Evolutionary conservation across 108 stramenopile species (phyloP), one percentile per base, ranked within the genome.

Genomic region (Skeletonema menzelii): DNA sequence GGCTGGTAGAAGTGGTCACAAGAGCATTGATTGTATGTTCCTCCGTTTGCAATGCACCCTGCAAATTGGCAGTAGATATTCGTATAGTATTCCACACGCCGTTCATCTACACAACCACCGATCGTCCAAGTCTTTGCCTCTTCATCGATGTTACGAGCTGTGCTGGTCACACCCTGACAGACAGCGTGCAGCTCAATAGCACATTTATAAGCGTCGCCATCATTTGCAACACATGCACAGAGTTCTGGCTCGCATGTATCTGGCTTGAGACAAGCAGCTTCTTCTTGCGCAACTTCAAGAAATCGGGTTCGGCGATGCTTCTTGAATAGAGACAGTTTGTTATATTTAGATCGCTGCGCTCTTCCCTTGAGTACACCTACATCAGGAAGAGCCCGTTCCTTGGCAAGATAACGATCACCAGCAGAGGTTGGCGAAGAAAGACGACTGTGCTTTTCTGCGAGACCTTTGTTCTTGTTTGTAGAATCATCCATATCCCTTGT

Each of bases 231-330:
- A 34, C 68, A 69, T 30, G 20, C 57, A 28, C 68, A 69, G 8
- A 69, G 68, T 35, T 44, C 59, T 14, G 68, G 68, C 68, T 69
- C 68, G 38, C 68, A 69, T 20, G 68, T 69, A 35, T 69, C 68
- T 17, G 68, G 37, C 14, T 59, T 57, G 14, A 42, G 26, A 31
- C 68, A 69, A n/a, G 27, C 34, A 31, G 20, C 65, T 2, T 53
- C 65, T 14, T n/a, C 15, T 7, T 26, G 17, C 2, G 20, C 20
- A 58, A 1, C 44, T 17, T 46, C 8, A 46, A 46, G 44, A 17
- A 46, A 17, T 5, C 44, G 47, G 44, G 15, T n/a, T 3, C 17
- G 15, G 15, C 17, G 2, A 46, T 46, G 44, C 44, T 46, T 46
- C 44, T 46, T 46, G 44, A 46, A 46, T 3, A 46, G 44, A 4